Conservation (phyloP, 148 eudicot genomes). For the Salicornia ramosissima region DNA sequence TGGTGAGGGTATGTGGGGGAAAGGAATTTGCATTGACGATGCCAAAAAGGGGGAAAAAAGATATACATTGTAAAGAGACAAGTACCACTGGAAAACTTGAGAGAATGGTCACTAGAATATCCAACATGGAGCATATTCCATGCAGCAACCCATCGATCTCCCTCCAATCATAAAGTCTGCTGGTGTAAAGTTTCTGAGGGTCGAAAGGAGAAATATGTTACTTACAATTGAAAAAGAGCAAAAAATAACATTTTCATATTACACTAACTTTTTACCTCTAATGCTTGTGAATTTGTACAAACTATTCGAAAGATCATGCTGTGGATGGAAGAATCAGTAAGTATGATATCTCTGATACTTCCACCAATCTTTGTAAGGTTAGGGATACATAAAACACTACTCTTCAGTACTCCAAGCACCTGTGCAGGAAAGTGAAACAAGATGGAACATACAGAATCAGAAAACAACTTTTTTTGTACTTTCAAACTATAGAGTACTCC, state of each 20-base stretch:
- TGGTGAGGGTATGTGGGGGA: neutral
- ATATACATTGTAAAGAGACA: neutral
- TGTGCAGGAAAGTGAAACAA: slow-evolving; percentile 16
- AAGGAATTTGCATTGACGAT: neutral
- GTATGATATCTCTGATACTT: slow-evolving; percentile 50
- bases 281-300: slow-evolving; percentile 62
- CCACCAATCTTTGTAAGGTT: slow-evolving; percentile 52
- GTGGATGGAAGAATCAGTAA: slow-evolving; percentile 81
- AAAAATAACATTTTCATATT: neutral
- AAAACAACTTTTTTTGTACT: neutral
- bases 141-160: slow-evolving; percentile 81
- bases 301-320: slow-evolving; percentile 65
- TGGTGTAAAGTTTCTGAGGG: slow-evolving; percentile 60
- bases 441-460: neutral
- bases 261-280: slow-evolving; percentile 54
- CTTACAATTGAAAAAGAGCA: neutral
- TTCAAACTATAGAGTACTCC: neutral
- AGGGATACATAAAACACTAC: slow-evolving; percentile 43
- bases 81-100: slow-evolving; percentile 59
- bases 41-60: neutral
- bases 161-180: slow-evolving; percentile 62
- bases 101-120: slow-evolving; percentile 56
- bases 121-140: slow-evolving; percentile 59
- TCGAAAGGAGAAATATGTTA: neutral
- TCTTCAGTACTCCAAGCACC: slow-evolving; percentile 74